Evolutionary conservation across 2,329 filamentous ascomycete species (phyloP).

Genomic region (Dothiorella sarmentorum): DNA sequence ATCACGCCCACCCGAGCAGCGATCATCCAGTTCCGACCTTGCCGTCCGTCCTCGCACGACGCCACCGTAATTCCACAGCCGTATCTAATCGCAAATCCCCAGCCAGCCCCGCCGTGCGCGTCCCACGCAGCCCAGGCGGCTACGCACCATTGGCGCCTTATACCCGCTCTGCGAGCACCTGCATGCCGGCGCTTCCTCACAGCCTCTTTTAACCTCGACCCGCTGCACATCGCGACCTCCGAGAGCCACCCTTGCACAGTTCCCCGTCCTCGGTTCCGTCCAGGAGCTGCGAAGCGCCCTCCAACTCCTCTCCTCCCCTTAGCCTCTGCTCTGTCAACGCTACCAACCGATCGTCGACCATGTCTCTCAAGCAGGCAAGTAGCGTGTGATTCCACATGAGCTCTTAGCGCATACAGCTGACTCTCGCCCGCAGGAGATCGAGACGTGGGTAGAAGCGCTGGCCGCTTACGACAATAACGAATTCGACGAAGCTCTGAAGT

Average conservation of each 20-base stretch:
- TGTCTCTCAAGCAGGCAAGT: slow-evolving; percentile 50
- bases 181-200: slow-evolving; percentile 14
- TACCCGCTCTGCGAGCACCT: slow-evolving; percentile 14
- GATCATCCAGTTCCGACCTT: not conserved
- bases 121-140: slow-evolving; percentile 14
- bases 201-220: slow-evolving; percentile 5
- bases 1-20: slow-evolving; percentile 1
- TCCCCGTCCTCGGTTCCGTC: not conserved
- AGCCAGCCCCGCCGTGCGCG: slow-evolving; percentile 9
- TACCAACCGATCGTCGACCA: slow-evolving; percentile 28
- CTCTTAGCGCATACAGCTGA: slow-evolving; percentile 26
- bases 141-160: not conserved
- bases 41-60: not conserved
- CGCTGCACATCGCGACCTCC: not conserved
- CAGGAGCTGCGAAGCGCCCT: slow-evolving; percentile 2
- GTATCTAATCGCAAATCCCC: slow-evolving; percentile 13
- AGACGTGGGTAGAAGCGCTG: slow-evolving; percentile 93
- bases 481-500: slow-evolving; percentile 80
- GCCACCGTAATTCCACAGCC: slow-evolving; percentile 12
- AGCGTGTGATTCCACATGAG: slow-evolving; percentile 19
- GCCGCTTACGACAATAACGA: slow-evolving; percentile 94
- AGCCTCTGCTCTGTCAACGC: not conserved
- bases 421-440: slow-evolving; percentile 72
- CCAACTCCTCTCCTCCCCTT: not conserved
- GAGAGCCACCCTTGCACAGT: not conserved